phyloP scores from a whole-genome alignment of 345 rosid genomes.

The Salix caprea region DNA sequence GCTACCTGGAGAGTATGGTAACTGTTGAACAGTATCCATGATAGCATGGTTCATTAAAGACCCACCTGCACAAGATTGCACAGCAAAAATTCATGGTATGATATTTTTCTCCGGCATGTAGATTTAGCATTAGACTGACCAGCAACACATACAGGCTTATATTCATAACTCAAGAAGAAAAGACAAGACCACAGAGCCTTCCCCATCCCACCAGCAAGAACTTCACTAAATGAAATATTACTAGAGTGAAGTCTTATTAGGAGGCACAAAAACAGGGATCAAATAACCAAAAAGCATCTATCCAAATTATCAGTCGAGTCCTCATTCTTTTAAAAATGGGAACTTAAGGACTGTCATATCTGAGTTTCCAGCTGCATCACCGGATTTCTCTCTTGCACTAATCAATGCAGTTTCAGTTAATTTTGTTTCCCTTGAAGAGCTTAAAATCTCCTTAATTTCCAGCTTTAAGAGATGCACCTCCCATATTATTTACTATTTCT shows the following conservation, averaged over 20 bases:
- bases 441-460: conserved; percentile 11
- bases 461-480: conserved; percentile 8
- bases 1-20: not conserved
- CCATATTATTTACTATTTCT: not conserved
- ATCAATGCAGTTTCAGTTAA: conserved; percentile 4
- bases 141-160: not conserved
- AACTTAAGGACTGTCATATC: conserved; percentile 12
- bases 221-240: not conserved
- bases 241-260: not conserved
- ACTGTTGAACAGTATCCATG: not conserved
- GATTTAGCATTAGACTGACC: conserved; percentile 1
- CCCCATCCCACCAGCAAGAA: not conserved
- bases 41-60: not conserved
- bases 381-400: not conserved
- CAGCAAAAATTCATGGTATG: not conserved
- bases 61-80: not conserved
- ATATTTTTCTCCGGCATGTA: not conserved
- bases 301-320: not conserved
- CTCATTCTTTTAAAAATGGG: not conserved
- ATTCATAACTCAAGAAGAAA: not conserved
- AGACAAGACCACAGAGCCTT: not conserved
- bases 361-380: conserved; percentile 9
- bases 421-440: conserved; percentile 19
- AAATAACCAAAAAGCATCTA: not conserved
- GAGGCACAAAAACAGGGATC: not conserved